Percentiles rank a stretch among this genome's conserved stretches.
Evolutionary conservation across 345 rosid genomes (phyloP).

Genomic region (Dipteronia dyeriana): DNA sequence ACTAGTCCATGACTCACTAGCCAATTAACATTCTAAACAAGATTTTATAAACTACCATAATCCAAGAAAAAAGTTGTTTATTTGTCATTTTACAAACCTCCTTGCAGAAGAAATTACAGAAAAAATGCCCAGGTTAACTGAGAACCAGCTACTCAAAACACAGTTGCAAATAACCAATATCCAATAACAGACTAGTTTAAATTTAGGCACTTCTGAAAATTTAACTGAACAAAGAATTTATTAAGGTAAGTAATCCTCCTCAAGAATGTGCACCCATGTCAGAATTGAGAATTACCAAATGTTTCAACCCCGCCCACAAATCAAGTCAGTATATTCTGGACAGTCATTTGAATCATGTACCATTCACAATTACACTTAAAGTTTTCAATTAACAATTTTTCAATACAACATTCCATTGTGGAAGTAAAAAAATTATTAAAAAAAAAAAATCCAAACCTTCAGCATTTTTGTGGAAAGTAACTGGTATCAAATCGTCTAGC

Average conservation of each 20-base stretch:
- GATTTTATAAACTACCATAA: neutral
- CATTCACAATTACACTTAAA: neutral
- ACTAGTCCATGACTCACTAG: neutral
- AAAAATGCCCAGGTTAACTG: neutral
- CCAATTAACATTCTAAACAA: neutral
- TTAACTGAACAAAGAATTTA: neutral
- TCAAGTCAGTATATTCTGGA: neutral
- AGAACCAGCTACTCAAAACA: neutral
- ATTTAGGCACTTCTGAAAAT: neutral
- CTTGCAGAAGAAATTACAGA: neutral
- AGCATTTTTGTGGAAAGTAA: slow-evolving; percentile 79
- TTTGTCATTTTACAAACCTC: neutral
- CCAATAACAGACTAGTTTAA: neutral
- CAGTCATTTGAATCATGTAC: neutral
- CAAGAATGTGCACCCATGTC: neutral
- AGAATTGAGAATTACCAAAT: neutral
- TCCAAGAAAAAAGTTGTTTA: neutral
- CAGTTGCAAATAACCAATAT: neutral
- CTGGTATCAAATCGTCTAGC: slow-evolving; percentile 72
- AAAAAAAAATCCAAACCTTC: slow-evolving; percentile 52
- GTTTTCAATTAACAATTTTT: neutral
- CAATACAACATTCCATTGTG: neutral
- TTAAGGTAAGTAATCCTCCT: slow-evolving; percentile 5
- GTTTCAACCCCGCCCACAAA: neutral
- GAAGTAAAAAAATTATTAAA: neutral